Evolutionary conservation across 306 rosid species (phyloP), one percentile per base, ranked within the genome.

Genomic region (Notholithocarpus densiflorus): DNA sequence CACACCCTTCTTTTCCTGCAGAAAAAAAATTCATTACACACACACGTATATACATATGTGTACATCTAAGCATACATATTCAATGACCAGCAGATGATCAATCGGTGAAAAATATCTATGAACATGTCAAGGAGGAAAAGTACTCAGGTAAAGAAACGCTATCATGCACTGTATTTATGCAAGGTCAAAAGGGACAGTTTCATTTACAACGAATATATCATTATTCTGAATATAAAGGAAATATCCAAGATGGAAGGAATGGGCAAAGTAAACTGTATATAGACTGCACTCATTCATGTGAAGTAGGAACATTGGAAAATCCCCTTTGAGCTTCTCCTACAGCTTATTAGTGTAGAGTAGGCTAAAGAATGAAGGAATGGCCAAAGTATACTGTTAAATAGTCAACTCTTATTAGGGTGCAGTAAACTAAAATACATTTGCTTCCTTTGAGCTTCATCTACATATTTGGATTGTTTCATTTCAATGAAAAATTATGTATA

Each of bases 1-100:
- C 77, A 95, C 91, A 32, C 99, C 99, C 92, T 93, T 95, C 86
- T 15, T 86, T 84, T 95, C 99, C 99, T 95, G 92, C 56, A 80
- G 72, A 62, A 64, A 34, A 72, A 77, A 55, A 48, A 17, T 48
- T 10, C 53, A 48, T 48, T 48, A 48, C 14, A 48, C 53, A 48
- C 53, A 48, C 53, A 48, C 0, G 5, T 12, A 12, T 48, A 48
- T 48, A 12, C 14, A 55, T 52, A 70, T 20, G 66, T 23, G 57
- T 34, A 56, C 14, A 70, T 57, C 45, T 80, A 74, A 77, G 82
- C 72, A 76, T 57, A 4, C 31, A 61, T 31, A 61, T 24, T 61
- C 17, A 62, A 27, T 26, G 40, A 15, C 72, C 26, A 34, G 34
- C 12, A 68, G 52, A 68, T 68, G 48, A 68, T 65, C 32, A 19